Evolutionary conservation across 1,284 basidiomycete species (phyloP).

Genomic region (Hymenochaete sp.): DNA sequence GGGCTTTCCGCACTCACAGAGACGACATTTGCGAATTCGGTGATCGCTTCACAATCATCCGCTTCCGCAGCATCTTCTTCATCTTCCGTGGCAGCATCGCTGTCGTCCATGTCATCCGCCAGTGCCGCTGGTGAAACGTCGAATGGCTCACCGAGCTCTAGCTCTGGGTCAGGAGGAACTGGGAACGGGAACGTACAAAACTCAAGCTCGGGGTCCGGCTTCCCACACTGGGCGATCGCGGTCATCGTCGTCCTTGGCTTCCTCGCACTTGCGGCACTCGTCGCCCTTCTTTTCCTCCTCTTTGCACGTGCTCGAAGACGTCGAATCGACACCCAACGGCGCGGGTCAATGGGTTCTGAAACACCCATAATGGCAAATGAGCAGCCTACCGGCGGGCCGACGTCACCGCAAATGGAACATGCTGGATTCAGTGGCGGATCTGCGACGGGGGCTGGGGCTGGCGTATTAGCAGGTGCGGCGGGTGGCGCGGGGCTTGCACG

Average conservation of each 20-base stretch:
- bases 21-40: slow-evolving; percentile 62
- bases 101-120: slow-evolving; percentile 20
- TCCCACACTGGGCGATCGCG: slow-evolving; percentile 84
- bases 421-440: no score
- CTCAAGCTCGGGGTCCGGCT: slow-evolving; percentile 29
- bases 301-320: slow-evolving; percentile 55
- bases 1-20: slow-evolving; percentile 41
- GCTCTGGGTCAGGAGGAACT: slow-evolving; percentile 25
- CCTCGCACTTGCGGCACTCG: slow-evolving; percentile 62
- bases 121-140: slow-evolving; percentile 29
- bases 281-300: slow-evolving; percentile 61
- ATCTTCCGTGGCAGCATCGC: slow-evolving; percentile 23
- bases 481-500: slow-evolving; percentile 28
- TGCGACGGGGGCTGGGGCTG: slow-evolving; percentile 19
- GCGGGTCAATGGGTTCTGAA: slow-evolving; percentile 66
- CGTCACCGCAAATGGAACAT: slow-evolving; percentile 45
- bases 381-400: slow-evolving; percentile 33
- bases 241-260: slow-evolving; percentile 77
- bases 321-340: slow-evolving; percentile 39
- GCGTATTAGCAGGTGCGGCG: slow-evolving; percentile 26
- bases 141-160: slow-evolving; percentile 19
- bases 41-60: slow-evolving; percentile 41
- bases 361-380: slow-evolving; percentile 72
- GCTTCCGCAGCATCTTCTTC: slow-evolving; percentile 33
- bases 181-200: slow-evolving; percentile 41